phyloP scores from a whole-genome alignment of 306 rosid genomes.

The Mimosa bimucronata region DNA sequence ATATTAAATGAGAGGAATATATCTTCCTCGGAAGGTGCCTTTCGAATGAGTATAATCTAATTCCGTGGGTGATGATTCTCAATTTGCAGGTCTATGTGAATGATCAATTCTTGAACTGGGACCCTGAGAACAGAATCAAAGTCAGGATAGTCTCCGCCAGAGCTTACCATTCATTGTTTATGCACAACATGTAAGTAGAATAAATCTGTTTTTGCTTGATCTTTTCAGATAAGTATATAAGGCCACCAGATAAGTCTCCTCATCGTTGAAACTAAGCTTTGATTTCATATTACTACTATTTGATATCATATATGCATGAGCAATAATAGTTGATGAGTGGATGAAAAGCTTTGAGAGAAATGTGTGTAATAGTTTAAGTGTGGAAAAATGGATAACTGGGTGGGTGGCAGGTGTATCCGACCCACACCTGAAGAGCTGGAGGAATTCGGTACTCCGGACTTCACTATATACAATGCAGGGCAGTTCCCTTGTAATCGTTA shows the following conservation, averaged over 20 bases:
- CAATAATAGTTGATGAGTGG: background rate
- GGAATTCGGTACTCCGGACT: slow-evolving; percentile 85
- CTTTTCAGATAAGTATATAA: slow-evolving; percentile 14
- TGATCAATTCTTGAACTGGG: slow-evolving; percentile 95
- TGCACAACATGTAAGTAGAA: slow-evolving; percentile 92
- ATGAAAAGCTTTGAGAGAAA: background rate
- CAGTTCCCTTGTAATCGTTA: slow-evolving; percentile 91
- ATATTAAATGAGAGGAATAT: background rate
- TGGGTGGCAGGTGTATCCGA: slow-evolving; percentile 80
- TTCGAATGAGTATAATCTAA: background rate
- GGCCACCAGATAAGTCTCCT: slow-evolving; percentile 24
- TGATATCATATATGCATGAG: too few species aligned
- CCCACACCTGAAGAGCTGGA: slow-evolving; percentile 79
- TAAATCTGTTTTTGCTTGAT: background rate
- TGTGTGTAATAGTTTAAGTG: background rate
- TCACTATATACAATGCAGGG: slow-evolving; percentile 91
- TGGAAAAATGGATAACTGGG: slow-evolving; percentile 25
- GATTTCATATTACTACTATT: too few species aligned
- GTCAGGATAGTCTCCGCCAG: slow-evolving; percentile 92
- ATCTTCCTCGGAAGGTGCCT: background rate
- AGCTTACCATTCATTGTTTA: slow-evolving; percentile 94
- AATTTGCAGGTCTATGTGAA: slow-evolving; percentile 79
- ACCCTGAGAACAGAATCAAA: slow-evolving; percentile 78
- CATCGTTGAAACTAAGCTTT: background rate
- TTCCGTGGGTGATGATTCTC: background rate